A percentile compares a stretch with the other conserved stretches of the same genome.
Conservation (phyloP, 169 alveolate species). For the Cyclospora cayetanensis region DNA sequence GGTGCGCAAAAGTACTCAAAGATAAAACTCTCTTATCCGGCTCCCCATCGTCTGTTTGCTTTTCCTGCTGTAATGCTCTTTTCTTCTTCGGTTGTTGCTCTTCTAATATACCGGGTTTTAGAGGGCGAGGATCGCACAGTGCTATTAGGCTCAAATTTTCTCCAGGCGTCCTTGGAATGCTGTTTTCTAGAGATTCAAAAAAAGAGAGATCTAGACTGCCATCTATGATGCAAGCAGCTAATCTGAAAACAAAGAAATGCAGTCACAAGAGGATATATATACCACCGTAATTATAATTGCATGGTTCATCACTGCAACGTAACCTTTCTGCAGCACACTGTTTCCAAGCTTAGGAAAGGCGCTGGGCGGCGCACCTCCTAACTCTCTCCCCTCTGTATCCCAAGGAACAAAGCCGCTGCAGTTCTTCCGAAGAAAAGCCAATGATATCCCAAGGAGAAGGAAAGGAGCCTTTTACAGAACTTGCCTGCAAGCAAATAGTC, state of each 20-base stretch:
- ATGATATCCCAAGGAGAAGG: constrained; percentile 51
- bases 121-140: too few relatives aligned
- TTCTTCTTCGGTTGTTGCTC: background rate
- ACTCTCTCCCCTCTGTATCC: constrained; percentile 68
- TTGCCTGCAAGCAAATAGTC: background rate
- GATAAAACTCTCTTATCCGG: too few relatives aligned
- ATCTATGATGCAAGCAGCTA: background rate
- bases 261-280: too few relatives aligned
- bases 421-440: constrained; percentile 38
- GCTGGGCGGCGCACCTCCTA: constrained; percentile 14
- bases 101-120: too few relatives aligned
- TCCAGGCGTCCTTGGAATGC: too few relatives aligned
- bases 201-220: background rate
- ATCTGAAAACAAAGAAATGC: too few relatives aligned
- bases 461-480: constrained; percentile 29
- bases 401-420: background rate
- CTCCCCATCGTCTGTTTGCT: background rate
- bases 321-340: background rate
- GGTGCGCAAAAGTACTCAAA: background rate
- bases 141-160: too few relatives aligned
- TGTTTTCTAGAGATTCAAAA: background rate
- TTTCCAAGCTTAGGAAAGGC: too few relatives aligned
- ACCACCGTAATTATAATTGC: background rate
- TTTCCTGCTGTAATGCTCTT: background rate
- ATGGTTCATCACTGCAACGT: too few relatives aligned